Conservation (phyloP, 768 basidiomycete species). For the Russula brevipes region DNA sequence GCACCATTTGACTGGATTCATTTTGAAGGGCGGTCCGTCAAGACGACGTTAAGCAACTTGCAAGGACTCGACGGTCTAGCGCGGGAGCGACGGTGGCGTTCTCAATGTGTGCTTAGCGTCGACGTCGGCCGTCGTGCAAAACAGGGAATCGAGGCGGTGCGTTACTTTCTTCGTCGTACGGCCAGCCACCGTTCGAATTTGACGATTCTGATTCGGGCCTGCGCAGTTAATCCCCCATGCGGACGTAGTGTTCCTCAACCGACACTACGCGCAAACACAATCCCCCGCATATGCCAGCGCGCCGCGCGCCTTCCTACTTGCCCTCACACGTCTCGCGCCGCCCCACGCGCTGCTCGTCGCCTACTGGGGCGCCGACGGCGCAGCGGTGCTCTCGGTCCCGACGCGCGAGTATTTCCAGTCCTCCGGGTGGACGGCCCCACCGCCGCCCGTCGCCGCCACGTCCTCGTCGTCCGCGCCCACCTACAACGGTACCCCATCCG, state of each 20-base stretch:
- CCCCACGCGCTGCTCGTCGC: conserved; percentile 77
- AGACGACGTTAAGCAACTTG: conserved; percentile 74
- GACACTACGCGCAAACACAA: conserved; percentile 61
- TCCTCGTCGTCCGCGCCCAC: conserved; percentile 23
- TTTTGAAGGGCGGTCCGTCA: conserved; percentile 75
- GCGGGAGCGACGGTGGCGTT: conserved; percentile 77
- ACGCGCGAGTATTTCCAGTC: conserved; percentile 84
- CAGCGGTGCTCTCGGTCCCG: conserved; percentile 74
- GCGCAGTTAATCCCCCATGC: conserved; percentile 72
- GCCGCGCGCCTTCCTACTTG: conserved; percentile 73
- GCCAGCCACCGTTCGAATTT: neutral
- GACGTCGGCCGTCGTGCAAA: conserved; percentile 69
- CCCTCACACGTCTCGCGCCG: conserved; percentile 59
- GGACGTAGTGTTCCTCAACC: conserved; percentile 76
- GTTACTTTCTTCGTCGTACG: conserved; percentile 30
- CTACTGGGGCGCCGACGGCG: conserved; percentile 75
- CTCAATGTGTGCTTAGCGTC: conserved; percentile 75
- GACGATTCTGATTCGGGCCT: neutral
- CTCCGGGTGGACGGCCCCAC: conserved; percentile 69
- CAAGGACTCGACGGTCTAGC: conserved; percentile 77
- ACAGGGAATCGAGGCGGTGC: conserved; percentile 75
- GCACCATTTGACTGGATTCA: conserved; percentile 87
- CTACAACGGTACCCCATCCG: neutral
- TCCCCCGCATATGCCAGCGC: conserved; percentile 55
- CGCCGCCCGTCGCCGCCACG: conserved; percentile 28